Percentiles rank a stretch among this genome's conserved stretches.
phyloP scores from a whole-genome alignment of 805 yeast species.

The baker's yeast (Saccharomyces cerevisiae) region DNA sequence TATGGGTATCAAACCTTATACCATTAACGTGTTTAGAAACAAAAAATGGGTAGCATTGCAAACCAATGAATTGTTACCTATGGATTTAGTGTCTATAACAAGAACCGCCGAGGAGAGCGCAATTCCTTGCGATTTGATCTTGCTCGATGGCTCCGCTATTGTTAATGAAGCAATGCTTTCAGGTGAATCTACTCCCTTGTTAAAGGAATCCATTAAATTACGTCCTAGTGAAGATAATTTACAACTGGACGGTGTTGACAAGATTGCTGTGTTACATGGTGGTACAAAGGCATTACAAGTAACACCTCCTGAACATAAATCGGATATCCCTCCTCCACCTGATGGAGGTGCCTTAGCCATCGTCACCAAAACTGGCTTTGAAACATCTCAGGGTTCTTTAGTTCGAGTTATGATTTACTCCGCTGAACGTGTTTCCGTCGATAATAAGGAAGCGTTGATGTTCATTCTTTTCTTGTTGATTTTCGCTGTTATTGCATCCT shows the following conservation, averaged over 20 bases:
- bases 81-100: conserved; percentile 78
- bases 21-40: conserved; percentile 64
- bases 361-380: conserved; percentile 93
- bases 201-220: conserved; percentile 81
- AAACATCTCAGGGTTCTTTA: conserved; percentile 93
- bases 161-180: conserved; percentile 98
- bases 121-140: conserved; percentile 84
- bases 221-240: conserved; percentile 66
- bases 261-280: conserved; percentile 83
- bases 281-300: conserved; percentile 96
- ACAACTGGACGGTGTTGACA: conserved; percentile 77
- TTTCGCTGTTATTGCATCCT: conserved; percentile 90
- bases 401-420: conserved; percentile 97
- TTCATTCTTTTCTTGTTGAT: conserved; percentile 82
- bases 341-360: conserved; percentile 88
- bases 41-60: conserved; percentile 58
- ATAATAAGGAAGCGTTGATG: conserved; percentile 87
- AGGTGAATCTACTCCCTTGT: conserved; percentile 94
- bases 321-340: conserved; percentile 58
- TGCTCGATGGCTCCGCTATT: conserved; percentile 85
- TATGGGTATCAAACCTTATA: conserved; percentile 93
- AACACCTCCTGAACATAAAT: conserved; percentile 48
- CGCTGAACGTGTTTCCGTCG: conserved; percentile 92
- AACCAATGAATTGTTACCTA: conserved; percentile 77
- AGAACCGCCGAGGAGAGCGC: conserved; percentile 90